Evolutionary conservation across 495 filamentous ascomycete genomes (phyloP).

Genomic region (Penicillium simplicissimum): DNA sequence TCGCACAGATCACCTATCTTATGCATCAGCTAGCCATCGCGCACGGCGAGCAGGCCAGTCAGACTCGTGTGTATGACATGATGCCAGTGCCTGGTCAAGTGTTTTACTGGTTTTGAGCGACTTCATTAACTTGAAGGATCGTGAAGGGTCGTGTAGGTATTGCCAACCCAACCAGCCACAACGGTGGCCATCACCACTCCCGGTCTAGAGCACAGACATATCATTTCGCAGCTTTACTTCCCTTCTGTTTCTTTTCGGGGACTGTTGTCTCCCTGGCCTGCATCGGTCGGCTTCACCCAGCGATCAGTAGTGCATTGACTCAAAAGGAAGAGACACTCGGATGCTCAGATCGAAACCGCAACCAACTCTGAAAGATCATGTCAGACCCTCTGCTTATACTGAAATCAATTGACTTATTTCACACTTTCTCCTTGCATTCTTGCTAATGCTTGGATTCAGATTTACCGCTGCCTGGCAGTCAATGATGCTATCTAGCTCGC

Average conservation of each 20-base stretch:
- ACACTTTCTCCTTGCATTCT: too few relatives aligned
- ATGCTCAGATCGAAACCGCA: not conserved
- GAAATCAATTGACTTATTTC: too few relatives aligned
- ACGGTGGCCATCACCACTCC: not conserved
- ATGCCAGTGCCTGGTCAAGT: not conserved
- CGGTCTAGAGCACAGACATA: not conserved
- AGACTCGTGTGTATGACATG: not conserved
- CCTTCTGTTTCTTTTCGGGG: not conserved
- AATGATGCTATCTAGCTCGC: too few relatives aligned
- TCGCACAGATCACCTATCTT: not conserved
- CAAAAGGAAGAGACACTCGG: not conserved
- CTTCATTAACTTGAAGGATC: not conserved
- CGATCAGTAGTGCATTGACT: not conserved
- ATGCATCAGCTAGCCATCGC: constrained; percentile 3
- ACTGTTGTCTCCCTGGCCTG: not conserved
- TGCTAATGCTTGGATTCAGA: too few relatives aligned
- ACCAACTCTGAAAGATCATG: too few relatives aligned
- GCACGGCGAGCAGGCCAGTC: not conserved
- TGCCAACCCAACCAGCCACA: not conserved
- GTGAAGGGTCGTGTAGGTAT: not conserved
- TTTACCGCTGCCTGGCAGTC: too few relatives aligned
- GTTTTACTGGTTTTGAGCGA: not conserved
- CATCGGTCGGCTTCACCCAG: not conserved
- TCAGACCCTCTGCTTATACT: too few relatives aligned
- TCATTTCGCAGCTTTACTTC: not conserved